Evolutionary conservation across 1,139 yeast species (phyloP).

Genomic region (Torulaspora globosa): DNA sequence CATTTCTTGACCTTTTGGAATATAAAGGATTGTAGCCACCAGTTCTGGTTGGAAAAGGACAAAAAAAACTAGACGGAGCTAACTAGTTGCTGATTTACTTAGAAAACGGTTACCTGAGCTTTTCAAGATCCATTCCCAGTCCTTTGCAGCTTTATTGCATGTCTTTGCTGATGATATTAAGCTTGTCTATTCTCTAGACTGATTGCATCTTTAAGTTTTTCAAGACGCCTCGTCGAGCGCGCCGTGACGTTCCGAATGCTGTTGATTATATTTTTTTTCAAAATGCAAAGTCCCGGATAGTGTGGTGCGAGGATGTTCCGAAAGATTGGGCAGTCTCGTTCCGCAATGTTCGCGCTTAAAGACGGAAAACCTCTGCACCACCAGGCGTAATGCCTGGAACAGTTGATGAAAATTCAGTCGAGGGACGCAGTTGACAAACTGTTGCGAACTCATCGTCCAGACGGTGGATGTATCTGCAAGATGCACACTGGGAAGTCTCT

Average conservation of each 20-base stretch:
- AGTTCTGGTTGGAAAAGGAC: too few species aligned
- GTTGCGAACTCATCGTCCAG: constrained; percentile 1
- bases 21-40: too few species aligned
- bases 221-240: constrained; percentile 4
- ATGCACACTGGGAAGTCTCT: not conserved
- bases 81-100: too few species aligned
- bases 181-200: not conserved
- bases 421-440: constrained; percentile 8
- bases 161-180: too few species aligned
- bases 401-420: constrained; percentile 22
- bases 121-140: too few species aligned
- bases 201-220: not conserved
- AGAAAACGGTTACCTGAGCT: too few species aligned
- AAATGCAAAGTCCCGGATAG: too few species aligned
- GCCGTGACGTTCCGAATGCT: not conserved
- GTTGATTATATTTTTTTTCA: too few species aligned
- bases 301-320: constrained; percentile 3
- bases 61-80: too few species aligned
- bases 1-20: too few species aligned
- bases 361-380: constrained; percentile 17
- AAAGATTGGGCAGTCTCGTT: constrained; percentile 5
- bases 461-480: not conserved
- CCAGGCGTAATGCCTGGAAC: constrained; percentile 27
- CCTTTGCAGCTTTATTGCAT: too few species aligned
- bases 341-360: constrained; percentile 23